These are phyloP conservation scores for Chenopodium album DNA, from an alignment of 148 eudicot genomes.

Conservation along the genomic window DNA sequence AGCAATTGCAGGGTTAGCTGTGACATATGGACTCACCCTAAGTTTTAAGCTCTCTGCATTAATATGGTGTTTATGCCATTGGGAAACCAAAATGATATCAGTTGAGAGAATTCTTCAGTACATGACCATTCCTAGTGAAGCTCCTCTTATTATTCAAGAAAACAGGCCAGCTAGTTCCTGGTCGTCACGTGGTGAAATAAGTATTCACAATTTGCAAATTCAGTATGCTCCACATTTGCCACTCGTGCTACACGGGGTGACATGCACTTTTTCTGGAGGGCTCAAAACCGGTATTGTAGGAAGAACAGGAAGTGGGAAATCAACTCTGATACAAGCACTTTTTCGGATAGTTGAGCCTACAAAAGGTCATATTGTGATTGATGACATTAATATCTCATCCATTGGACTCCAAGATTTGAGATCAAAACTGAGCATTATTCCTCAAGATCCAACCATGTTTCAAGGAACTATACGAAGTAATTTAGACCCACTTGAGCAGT, in stretches of 20 bases:
- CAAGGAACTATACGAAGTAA: conserved; percentile 27
- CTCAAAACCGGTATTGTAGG: conserved; percentile 26
- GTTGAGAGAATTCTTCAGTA: conserved; percentile 26
- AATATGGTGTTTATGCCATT: conserved; percentile 18
- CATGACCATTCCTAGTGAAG: conserved; percentile 8
- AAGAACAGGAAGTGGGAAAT: conserved; percentile 31
- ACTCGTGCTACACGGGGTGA: conserved; percentile 22
- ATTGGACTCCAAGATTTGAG: conserved; percentile 29
- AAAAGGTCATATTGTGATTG: conserved; percentile 11
- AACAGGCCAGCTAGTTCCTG: conserved; percentile 14
- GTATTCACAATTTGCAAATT: conserved; percentile 8
- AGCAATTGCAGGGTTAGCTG: conserved; percentile 14
- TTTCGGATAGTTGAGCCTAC: conserved; percentile 28
- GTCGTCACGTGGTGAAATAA: conserved; percentile 14
- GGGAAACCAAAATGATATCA: conserved; percentile 22
- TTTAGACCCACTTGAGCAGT: conserved; percentile 30
- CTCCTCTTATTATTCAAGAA: conserved; percentile 13
- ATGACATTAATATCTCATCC: conserved; percentile 17
- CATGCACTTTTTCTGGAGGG: conserved; percentile 29
- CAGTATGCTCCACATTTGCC: conserved; percentile 25
- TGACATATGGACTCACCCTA: conserved; percentile 8
- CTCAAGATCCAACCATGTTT: conserved; percentile 35
- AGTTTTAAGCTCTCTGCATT: neutral
- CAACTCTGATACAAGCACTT: neutral
- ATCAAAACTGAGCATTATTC: conserved; percentile 27